phyloP scores from a whole-genome alignment of 1,284 basidiomycete genomes.

The Neotropicomus parvogracilis region DNA sequence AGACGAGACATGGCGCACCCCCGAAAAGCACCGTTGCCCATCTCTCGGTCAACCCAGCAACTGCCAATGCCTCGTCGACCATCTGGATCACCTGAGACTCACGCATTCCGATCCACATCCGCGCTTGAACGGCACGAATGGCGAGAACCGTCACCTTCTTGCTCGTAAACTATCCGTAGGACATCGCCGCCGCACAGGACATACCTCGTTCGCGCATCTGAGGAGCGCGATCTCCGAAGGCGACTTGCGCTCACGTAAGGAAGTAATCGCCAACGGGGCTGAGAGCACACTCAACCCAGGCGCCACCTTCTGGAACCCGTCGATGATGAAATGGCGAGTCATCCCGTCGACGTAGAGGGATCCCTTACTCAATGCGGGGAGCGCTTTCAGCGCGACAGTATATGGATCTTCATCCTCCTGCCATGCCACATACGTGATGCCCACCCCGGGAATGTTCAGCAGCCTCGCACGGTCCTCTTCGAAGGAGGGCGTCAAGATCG shows the following conservation, averaged over 20 bases:
- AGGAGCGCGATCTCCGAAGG: constrained; percentile 66
- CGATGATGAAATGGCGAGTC: constrained; percentile 58
- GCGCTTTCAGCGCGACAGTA: constrained; percentile 44
- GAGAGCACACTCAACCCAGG: constrained; percentile 39
- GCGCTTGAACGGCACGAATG: constrained; percentile 61
- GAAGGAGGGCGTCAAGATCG: constrained; percentile 73
- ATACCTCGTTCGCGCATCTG: constrained; percentile 77
- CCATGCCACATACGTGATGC: constrained; percentile 64
- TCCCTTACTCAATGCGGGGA: constrained; percentile 33
- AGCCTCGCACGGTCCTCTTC: constrained; percentile 68
- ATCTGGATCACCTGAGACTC: constrained; percentile 66
- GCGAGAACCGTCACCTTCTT: constrained; percentile 71
- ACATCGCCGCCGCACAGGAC: constrained; percentile 13
- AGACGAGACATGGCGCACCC: constrained; percentile 43
- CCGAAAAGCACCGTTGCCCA: constrained; percentile 74
- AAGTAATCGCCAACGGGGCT: constrained; percentile 53
- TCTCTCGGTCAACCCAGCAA: constrained; percentile 55
- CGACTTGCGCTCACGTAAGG: constrained; percentile 73
- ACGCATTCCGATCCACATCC: constrained; percentile 67
- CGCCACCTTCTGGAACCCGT: constrained; percentile 52
- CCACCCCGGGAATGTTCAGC: constrained; percentile 48
- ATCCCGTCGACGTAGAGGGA: constrained; percentile 62
- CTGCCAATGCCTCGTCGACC: constrained; percentile 51
- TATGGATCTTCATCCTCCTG: constrained; percentile 73
- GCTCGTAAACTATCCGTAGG: constrained; percentile 3